phyloP scores from a whole-genome alignment of 495 filamentous ascomycete species.

The Letharia columbiana region DNA sequence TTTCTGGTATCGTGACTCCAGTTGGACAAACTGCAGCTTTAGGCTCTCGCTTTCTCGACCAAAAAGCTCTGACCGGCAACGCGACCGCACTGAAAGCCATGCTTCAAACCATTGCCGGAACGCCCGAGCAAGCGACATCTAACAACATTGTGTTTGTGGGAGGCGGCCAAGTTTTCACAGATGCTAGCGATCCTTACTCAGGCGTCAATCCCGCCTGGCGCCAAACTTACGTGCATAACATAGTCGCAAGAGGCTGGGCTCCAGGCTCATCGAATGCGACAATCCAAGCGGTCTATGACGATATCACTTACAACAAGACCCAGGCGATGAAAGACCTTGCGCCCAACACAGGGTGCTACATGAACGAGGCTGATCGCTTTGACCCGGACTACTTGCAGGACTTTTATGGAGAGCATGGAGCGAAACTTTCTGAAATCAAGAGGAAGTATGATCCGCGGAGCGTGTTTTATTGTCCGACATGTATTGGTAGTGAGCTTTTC shows the following conservation, averaged over 20 bases:
- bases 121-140: slow-evolving; percentile 26
- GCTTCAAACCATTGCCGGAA: slow-evolving; percentile 29
- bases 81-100: slow-evolving; percentile 24
- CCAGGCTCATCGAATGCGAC: slow-evolving; percentile 32
- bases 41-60: slow-evolving; percentile 35
- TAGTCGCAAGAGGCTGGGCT: slow-evolving; percentile 34
- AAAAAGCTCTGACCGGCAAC: slow-evolving; percentile 27
- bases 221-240: slow-evolving; percentile 33
- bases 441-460: slow-evolving; percentile 38
- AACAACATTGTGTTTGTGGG: slow-evolving; percentile 32
- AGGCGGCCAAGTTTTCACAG: slow-evolving; percentile 32
- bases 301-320: slow-evolving; percentile 46
- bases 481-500: slow-evolving; percentile 45
- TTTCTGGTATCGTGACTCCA: slow-evolving; percentile 28
- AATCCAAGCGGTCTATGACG: slow-evolving; percentile 34
- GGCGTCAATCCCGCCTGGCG: slow-evolving; percentile 41
- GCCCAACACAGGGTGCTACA: slow-evolving; percentile 33
- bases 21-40: slow-evolving; percentile 26
- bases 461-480: slow-evolving; percentile 38
- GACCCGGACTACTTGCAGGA: slow-evolving; percentile 38
- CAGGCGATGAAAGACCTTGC: slow-evolving; percentile 32
- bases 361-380: slow-evolving; percentile 33
- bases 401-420: slow-evolving; percentile 44
- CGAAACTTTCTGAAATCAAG: slow-evolving; percentile 35
- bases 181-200: slow-evolving; percentile 27